A percentile compares a stretch with the other conserved stretches of the same genome.
These are phyloP conservation scores for Limonomyces culmigenus DNA, from an alignment of 1,284 basidiomycete genomes.

Conservation along the genomic window DNA sequence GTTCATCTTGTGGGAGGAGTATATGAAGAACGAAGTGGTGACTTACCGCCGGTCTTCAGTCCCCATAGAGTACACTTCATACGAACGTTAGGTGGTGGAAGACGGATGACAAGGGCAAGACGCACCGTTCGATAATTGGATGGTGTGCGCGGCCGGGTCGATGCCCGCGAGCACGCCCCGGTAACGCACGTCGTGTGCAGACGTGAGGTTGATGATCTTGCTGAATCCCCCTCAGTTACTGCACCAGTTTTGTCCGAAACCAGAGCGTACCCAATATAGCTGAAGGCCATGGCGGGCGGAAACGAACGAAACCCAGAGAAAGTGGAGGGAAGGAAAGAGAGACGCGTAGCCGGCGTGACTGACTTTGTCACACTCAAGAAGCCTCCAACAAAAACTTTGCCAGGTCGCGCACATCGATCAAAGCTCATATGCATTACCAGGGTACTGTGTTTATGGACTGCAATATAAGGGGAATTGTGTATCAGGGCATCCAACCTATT, in stretches of 20 bases:
- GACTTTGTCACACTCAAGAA: too few relatives aligned
- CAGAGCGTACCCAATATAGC: slow-evolving; percentile 45
- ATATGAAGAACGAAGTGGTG: slow-evolving; percentile 11
- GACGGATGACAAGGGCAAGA: slow-evolving; percentile 1
- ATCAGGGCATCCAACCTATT: too few relatives aligned
- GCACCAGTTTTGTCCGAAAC: slow-evolving; percentile 1
- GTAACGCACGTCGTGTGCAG: slow-evolving; percentile 83
- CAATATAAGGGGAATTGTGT: too few relatives aligned
- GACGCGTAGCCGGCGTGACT: not conserved
- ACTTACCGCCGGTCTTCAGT: slow-evolving; percentile 71
- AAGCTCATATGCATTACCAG: too few relatives aligned
- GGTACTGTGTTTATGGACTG: too few relatives aligned
- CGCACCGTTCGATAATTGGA: slow-evolving; percentile 74
- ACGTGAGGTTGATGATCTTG: slow-evolving; percentile 81
- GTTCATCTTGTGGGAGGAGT: slow-evolving; percentile 23
- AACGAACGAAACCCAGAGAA: not conserved
- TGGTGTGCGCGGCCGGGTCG: slow-evolving; percentile 69
- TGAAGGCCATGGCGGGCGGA: slow-evolving; percentile 42
- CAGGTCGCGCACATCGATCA: too few relatives aligned
- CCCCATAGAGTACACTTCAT: slow-evolving; percentile 71
- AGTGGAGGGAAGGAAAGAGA: not conserved
- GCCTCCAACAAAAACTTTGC: too few relatives aligned
- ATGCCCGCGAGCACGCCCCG: slow-evolving; percentile 75
- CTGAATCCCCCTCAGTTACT: slow-evolving; percentile 22
- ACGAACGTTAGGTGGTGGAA: slow-evolving; percentile 1